Evolutionary conservation across 148 eudicot genomes (phyloP).

Genomic region (Cornus florida): DNA sequence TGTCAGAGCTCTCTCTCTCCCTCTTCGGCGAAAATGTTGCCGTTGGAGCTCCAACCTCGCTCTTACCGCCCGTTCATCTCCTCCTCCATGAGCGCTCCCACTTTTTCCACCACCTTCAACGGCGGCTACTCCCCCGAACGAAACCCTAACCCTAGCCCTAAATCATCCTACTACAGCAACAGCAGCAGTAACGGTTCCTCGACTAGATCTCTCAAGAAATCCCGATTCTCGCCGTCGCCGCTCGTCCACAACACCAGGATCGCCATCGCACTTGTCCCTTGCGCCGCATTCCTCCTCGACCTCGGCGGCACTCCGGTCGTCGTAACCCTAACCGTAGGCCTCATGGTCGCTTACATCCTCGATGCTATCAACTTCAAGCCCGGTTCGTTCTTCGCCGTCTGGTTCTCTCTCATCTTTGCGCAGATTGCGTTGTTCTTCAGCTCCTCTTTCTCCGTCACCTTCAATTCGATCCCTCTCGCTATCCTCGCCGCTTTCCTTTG

Average conservation of each 20-base stretch:
- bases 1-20: not conserved
- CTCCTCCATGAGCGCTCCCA: slow-evolving; percentile 52
- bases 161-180: slow-evolving; percentile 17
- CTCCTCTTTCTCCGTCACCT: slow-evolving; percentile 43
- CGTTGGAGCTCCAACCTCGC: slow-evolving; percentile 72
- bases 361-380: slow-evolving; percentile 77
- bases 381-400: slow-evolving; percentile 80
- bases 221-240: slow-evolving; percentile 48
- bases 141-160: slow-evolving; percentile 53
- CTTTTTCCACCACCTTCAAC: slow-evolving; percentile 44
- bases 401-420: slow-evolving; percentile 72
- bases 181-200: slow-evolving; percentile 17
- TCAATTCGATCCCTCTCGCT: slow-evolving; percentile 53
- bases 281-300: slow-evolving; percentile 78
- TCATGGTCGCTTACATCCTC: slow-evolving; percentile 78
- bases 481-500: slow-evolving; percentile 52
- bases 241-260: slow-evolving; percentile 67
- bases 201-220: slow-evolving; percentile 34
- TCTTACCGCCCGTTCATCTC: slow-evolving; percentile 68
- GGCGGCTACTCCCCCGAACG: slow-evolving; percentile 36
- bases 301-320: slow-evolving; percentile 84
- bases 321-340: slow-evolving; percentile 54
- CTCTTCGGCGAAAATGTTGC: slow-evolving; percentile 42
- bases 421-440: slow-evolving; percentile 77
- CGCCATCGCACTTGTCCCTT: slow-evolving; percentile 69